These are phyloP conservation scores for Heterobasidion parviporum DNA, from an alignment of 1,284 basidiomycete genomes.

Conservation along the genomic window DNA sequence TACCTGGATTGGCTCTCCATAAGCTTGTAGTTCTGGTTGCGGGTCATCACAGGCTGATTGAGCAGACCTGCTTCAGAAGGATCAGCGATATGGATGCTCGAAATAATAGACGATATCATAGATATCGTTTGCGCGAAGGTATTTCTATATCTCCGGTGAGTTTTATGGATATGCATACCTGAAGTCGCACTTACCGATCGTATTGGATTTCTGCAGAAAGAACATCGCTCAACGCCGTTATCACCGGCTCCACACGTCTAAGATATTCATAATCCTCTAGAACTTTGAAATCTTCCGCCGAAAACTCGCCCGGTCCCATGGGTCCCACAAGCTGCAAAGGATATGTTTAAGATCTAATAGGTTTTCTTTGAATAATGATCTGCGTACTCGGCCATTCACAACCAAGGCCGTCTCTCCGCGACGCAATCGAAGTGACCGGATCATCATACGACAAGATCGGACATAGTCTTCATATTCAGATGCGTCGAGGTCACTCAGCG, in stretches of 20 bases:
- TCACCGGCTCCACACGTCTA: conserved; percentile 61
- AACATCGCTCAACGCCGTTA: conserved; percentile 52
- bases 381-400: conserved; percentile 74
- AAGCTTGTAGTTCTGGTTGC: conserved; percentile 48
- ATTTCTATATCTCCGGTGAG: conserved; percentile 26
- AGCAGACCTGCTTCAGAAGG: conserved; percentile 69
- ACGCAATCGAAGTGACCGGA: conserved; percentile 43
- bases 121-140: conserved; percentile 54
- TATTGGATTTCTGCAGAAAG: conserved; percentile 23
- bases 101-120: conserved; percentile 62
- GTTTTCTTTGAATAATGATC: neutral
- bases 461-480: conserved; percentile 33
- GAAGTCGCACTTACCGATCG: neutral
- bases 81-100: conserved; percentile 59
- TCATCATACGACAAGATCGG: conserved; percentile 34
- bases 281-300: conserved; percentile 56
- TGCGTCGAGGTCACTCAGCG: conserved; percentile 23
- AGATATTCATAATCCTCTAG: conserved; percentile 67
- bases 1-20: conserved; percentile 62
- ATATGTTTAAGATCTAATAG: conserved; percentile 1
- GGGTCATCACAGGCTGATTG: conserved; percentile 48
- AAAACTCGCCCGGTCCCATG: conserved; percentile 46
- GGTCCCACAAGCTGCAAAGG: conserved; percentile 56
- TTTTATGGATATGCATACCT: neutral
- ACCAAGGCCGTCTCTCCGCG: conserved; percentile 57